Percentiles rank a stretch among this genome's conserved stretches.
These are phyloP conservation scores for Yarrowia sp. DNA, from an alignment of 805 yeast genomes.

Conservation along the genomic window DNA sequence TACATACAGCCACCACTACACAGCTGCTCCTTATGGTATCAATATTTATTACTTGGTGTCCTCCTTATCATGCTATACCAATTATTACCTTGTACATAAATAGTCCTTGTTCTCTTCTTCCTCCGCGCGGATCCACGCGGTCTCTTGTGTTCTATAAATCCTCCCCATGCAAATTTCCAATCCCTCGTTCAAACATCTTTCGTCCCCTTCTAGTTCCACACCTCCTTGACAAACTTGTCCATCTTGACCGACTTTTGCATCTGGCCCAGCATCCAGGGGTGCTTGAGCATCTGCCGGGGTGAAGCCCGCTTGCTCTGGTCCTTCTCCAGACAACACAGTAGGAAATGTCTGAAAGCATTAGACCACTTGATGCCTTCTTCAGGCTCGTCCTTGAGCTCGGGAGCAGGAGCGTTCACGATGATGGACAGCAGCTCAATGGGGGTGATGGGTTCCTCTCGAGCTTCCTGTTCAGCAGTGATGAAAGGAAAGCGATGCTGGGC, in stretches of 20 bases:
- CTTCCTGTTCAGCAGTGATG: conserved; percentile 52
- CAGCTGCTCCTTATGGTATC: background rate
- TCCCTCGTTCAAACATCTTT: background rate
- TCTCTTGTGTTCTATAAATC: background rate
- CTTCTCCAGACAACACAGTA: conserved; percentile 79
- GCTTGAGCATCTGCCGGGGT: conserved; percentile 90
- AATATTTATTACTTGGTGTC: conserved; percentile 14
- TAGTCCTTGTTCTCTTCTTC: conserved; percentile 5
- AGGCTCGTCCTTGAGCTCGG: conserved; percentile 79
- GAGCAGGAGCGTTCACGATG: conserved; percentile 79
- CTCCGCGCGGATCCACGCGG: background rate
- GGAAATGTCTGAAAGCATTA: conserved; percentile 79
- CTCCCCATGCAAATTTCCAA: conserved; percentile 22
- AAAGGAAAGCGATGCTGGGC: conserved; percentile 93
- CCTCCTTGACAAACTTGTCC: conserved; percentile 80
- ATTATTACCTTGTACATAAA: conserved; percentile 19
- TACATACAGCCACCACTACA: too few relatives aligned
- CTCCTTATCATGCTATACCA: conserved; percentile 15
- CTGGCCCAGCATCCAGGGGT: conserved; percentile 92
- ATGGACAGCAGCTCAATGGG: conserved; percentile 87
- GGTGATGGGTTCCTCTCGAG: conserved; percentile 58
- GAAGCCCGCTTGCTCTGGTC: conserved; percentile 83
- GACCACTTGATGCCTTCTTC: conserved; percentile 81
- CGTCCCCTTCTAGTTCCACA: conserved; percentile 58
- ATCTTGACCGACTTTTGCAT: conserved; percentile 74